phyloP scores from a whole-genome alignment of 495 filamentous ascomycete genomes.

The Articulospora tetracladia region DNA sequence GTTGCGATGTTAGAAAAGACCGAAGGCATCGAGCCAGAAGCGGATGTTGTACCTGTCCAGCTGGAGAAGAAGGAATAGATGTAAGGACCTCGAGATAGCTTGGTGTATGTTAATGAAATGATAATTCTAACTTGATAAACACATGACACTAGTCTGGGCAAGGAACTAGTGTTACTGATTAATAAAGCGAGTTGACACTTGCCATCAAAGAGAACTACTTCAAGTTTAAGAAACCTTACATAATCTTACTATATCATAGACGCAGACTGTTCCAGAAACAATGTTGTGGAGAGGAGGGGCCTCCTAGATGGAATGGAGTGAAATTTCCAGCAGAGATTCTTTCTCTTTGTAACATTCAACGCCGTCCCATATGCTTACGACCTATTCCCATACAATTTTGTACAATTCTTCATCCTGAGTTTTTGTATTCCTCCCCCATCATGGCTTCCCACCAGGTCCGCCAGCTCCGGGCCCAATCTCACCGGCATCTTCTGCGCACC shows the following conservation, averaged over 20 bases:
- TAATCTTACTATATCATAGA: too few species aligned
- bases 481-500: constrained; percentile 59
- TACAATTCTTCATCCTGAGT: not conserved
- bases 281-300: not conserved
- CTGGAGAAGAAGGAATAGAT: not conserved
- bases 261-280: not conserved
- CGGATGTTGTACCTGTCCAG: not conserved
- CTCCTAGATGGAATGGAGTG: not conserved
- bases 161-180: too few species aligned
- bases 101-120: too few species aligned
- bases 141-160: too few species aligned
- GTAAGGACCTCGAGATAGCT: not conserved
- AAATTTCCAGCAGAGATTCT: not conserved
- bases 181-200: too few species aligned
- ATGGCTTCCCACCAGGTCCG: constrained; percentile 12
- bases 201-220: too few species aligned
- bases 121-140: too few species aligned
- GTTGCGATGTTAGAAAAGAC: constrained; percentile 27
- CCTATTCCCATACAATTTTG: constrained; percentile 2
- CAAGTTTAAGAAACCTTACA: too few species aligned
- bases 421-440: not conserved
- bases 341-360: constrained; percentile 11
- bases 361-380: constrained; percentile 11
- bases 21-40: constrained; percentile 1
- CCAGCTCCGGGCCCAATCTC: constrained; percentile 19